Percentiles rank a stretch among this genome's conserved stretches.
Evolutionary conservation across 192 early-diverging fungal genomes (phyloP).

Genomic region (Anaeromyces robustus): DNA sequence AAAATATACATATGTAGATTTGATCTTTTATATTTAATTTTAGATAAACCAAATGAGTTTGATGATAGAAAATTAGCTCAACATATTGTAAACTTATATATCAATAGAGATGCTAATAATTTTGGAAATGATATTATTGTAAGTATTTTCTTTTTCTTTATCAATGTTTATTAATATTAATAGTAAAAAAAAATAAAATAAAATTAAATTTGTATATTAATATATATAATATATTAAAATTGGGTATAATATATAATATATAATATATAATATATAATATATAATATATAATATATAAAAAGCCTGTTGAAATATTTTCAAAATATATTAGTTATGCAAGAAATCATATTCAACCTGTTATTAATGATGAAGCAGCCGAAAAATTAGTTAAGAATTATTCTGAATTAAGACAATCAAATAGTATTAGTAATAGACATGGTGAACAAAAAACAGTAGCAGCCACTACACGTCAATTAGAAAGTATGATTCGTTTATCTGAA

Average conservation of each 20-base stretch:
- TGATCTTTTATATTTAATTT: slow-evolving; percentile 79
- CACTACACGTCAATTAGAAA: slow-evolving; percentile 89
- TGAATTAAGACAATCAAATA: slow-evolving; percentile 43
- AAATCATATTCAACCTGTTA: slow-evolving; percentile 51
- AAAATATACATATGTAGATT: slow-evolving; percentile 36
- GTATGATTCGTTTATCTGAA: slow-evolving; percentile 91
- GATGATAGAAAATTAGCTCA: slow-evolving; percentile 74
- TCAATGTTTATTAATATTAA: no score
- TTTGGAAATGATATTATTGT: slow-evolving; percentile 19
- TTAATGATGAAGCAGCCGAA: slow-evolving; percentile 54
- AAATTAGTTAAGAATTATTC: slow-evolving; percentile 70
- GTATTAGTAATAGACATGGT: slow-evolving; percentile 6
- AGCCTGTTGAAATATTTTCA: slow-evolving; percentile 67
- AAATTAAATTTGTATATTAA: no score
- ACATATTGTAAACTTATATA: slow-evolving; percentile 75
- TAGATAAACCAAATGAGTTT: slow-evolving; percentile 76
- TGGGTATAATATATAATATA: not conserved
- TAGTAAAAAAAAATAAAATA: no score
- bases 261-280: not conserved
- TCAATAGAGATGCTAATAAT: slow-evolving; percentile 28
- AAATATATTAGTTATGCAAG: slow-evolving; percentile 86
- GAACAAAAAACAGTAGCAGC: slow-evolving; percentile 43
- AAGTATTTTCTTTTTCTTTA: not conserved
- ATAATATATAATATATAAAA: not conserved
- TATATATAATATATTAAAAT: not conserved